Percentiles rank a stretch among this genome's conserved stretches.
phyloP scores from a whole-genome alignment of 73 alveolate genomes.

The Durusdinium trenchii region DNA sequence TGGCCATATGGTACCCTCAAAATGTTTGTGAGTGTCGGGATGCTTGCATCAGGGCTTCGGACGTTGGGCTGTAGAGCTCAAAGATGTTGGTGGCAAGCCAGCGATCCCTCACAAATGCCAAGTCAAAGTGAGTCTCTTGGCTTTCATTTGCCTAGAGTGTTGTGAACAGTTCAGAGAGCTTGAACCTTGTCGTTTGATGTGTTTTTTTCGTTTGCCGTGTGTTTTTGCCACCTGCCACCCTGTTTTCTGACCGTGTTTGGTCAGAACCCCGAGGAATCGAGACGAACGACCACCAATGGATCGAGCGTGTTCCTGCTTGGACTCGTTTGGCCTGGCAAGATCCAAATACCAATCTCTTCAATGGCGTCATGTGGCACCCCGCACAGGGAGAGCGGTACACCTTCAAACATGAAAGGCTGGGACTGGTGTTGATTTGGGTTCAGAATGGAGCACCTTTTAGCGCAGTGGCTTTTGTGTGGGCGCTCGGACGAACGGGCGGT shows the following conservation, averaged over 20 bases:
- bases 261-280: conserved; percentile 33
- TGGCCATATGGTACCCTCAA: background rate
- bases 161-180: background rate
- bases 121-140: conserved; percentile 69
- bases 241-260: background rate
- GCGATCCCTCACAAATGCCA: conserved; percentile 83
- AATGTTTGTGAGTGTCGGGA: background rate
- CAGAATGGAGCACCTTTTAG: too few relatives aligned
- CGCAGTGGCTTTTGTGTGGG: too few relatives aligned
- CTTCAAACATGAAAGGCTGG: conserved; percentile 79
- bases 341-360: conserved; percentile 82
- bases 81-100: conserved; percentile 63
- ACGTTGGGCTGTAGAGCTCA: conserved; percentile 68
- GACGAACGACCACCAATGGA: conserved; percentile 55
- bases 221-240: too few relatives aligned
- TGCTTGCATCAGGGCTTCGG: conserved; percentile 57
- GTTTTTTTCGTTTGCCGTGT: too few relatives aligned
- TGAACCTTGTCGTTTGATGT: too few relatives aligned
- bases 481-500: too few relatives aligned
- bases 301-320: conserved; percentile 96
- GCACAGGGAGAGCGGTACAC: conserved; percentile 60
- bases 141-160: background rate
- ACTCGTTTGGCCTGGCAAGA: conserved; percentile 94
- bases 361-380: conserved; percentile 90
- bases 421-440: background rate